A percentile compares a stretch with the other conserved stretches of the same genome.
Evolutionary conservation across 352 stramenopile species (phyloP).

Genomic region (Phytophthora uliginosa): DNA sequence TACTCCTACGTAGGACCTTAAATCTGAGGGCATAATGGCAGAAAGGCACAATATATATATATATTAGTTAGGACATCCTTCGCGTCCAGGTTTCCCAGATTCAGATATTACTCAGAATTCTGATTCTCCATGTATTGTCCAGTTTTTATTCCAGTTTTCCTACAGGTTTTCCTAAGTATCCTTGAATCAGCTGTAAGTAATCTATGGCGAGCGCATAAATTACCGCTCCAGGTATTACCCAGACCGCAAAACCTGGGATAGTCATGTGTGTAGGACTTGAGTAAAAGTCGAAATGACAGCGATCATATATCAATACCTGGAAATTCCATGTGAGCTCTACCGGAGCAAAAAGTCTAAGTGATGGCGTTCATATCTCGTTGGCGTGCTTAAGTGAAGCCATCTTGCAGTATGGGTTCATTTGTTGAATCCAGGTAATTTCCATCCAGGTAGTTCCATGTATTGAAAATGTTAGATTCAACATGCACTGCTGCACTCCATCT

Average conservation of each 20-base stretch:
- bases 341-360: not conserved
- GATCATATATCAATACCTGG: conserved; percentile 3
- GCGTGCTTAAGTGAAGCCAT: not conserved
- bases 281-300: not conserved
- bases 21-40: too few species aligned
- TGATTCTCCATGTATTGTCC: too few species aligned
- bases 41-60: too few species aligned
- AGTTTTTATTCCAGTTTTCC: not conserved
- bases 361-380: not conserved
- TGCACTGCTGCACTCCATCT: not conserved
- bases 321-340: conserved; percentile 3
- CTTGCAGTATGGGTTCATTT: too few species aligned
- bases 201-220: not conserved
- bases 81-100: too few species aligned
- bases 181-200: conserved; percentile 6
- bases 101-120: too few species aligned
- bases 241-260: too few species aligned
- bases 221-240: too few species aligned
- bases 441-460: conserved; percentile 9
- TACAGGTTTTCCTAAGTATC: not conserved
- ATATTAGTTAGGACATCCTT: too few species aligned
- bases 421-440: not conserved
- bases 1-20: too few species aligned
- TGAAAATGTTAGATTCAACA: not conserved
- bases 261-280: not conserved